Base-by-base conservation (phyloP, 2,329 filamentous ascomycete species). In the Periglandula ipomoeae region DNA sequence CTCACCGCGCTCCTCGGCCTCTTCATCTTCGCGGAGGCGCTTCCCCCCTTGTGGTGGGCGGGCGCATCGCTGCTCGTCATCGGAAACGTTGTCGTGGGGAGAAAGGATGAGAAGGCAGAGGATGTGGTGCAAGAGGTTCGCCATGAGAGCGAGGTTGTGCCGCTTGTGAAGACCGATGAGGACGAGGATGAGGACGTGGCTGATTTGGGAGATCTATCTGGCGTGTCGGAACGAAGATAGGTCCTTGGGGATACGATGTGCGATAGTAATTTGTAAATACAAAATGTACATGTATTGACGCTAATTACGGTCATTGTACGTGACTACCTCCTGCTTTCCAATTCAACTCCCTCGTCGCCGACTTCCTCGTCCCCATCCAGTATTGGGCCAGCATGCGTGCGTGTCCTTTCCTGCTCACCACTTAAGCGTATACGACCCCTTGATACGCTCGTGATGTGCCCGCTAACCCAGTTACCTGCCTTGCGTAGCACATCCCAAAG, bases 1-100 rank as follows among this genome's bases (percentile, higher is more conserved):
- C 67, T 89, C 52, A 90, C 87, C 0, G 87, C 87, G 7, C 55
- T 90, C 6, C 70, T 90, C 19, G 85, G 87, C 23, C 71, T 78
- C 44, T 64, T 78, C 50, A 80, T 91, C 55, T 91, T 91, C 64
- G 74, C 78, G 20, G 87, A 91, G 67, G 66, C 72, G 1, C 68
- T 91, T 24, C 85, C 86, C 0, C 80, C 78, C 9, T 67, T 89
- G 37, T 91, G 87, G 87, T 90, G 85, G 81, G 67, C 81, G 5
- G 87, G 87, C 11, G 87, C 87, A 0, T 70, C 77, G 4, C 66
- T 90, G 58, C 70, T 91, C 9, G 82, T 90, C 1, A 83, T 77
- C 0, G 87, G 87, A 2, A 89, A 87, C 55, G 85, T 91, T 39
- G 82, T 91, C 51, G 85, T 90, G 54, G 86, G 87, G 3, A 72